These are phyloP conservation scores for Pythium sukuiense DNA, from an alignment of 352 stramenopile genomes.

Conservation along the genomic window DNA sequence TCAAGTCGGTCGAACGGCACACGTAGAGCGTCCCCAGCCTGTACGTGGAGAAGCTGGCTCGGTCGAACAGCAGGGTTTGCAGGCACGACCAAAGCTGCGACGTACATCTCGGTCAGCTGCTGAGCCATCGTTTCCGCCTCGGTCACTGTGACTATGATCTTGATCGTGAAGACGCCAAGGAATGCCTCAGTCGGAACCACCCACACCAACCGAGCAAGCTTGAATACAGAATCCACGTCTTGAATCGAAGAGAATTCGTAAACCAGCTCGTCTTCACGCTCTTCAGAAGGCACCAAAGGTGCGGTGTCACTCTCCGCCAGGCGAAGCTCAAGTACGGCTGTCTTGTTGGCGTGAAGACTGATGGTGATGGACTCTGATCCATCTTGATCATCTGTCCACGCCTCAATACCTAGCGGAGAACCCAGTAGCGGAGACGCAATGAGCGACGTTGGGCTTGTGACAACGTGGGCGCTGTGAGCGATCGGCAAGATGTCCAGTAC, in stretches of 20 bases:
- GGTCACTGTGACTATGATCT: constrained; percentile 13
- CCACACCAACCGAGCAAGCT: constrained; percentile 3
- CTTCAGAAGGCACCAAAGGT: not conserved
- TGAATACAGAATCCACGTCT: constrained; percentile 8
- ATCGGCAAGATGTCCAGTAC: constrained; percentile 16
- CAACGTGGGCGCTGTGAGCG: constrained; percentile 27
- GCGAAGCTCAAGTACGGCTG: constrained; percentile 15
- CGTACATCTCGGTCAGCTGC: not conserved
- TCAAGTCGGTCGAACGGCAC: constrained; percentile 43
- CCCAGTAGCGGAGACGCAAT: constrained; percentile 28
- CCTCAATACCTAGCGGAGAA: constrained; percentile 24
- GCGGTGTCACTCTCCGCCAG: not conserved
- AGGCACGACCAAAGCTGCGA: constrained; percentile 13
- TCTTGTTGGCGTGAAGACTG: constrained; percentile 4
- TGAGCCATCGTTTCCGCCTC: constrained; percentile 15
- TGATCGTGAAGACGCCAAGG: constrained; percentile 14
- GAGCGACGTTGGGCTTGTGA: constrained; percentile 25
- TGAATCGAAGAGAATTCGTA: not conserved
- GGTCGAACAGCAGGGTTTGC: constrained; percentile 9
- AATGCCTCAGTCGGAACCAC: constrained; percentile 20
- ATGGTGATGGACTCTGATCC: constrained; percentile 17
- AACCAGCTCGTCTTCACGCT: not conserved
- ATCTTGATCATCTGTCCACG: constrained; percentile 28
- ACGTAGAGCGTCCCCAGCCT: constrained; percentile 32
- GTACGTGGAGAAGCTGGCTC: constrained; percentile 2